Conservation (phyloP, 345 rosid species). For the Populus nigra region DNA sequence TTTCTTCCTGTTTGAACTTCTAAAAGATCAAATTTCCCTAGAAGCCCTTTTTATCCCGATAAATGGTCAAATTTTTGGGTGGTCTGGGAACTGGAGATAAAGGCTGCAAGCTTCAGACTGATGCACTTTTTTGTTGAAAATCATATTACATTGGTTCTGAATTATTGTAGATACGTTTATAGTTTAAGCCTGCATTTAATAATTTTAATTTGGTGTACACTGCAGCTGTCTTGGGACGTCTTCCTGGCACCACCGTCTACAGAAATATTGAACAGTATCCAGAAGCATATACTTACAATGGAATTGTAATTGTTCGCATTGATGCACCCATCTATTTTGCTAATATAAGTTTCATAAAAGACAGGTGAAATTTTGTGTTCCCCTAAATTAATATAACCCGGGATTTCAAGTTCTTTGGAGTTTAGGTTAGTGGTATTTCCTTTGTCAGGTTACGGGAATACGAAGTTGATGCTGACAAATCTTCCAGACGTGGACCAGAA, state of each 20-base stretch:
- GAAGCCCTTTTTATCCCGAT: not conserved
- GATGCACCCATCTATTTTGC: conserved; percentile 98
- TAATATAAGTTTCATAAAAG: conserved; percentile 87
- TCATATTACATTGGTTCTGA: not conserved
- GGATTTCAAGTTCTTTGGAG: not conserved
- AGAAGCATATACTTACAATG: conserved; percentile 88
- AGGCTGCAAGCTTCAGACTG: not conserved
- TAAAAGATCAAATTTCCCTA: not conserved
- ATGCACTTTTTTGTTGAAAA: not conserved
- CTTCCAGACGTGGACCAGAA: conserved; percentile 71
- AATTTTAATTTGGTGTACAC: conserved; percentile 7
- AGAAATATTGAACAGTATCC: conserved; percentile 90
- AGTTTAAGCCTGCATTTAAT: not conserved
- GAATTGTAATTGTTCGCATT: conserved; percentile 85
- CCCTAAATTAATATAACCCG: conserved; percentile 6
- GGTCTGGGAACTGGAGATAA: not conserved
- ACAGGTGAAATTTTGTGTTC: conserved; percentile 49
- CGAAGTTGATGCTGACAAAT: conserved; percentile 75
- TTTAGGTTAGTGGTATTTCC: conserved; percentile 15
- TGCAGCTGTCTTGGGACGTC: conserved; percentile 95
- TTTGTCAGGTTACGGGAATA: conserved; percentile 74
- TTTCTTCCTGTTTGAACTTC: not conserved
- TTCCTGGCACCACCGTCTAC: conserved; percentile 97
- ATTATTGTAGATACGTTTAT: not conserved
- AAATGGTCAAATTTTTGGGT: not conserved